Base-by-base conservation (phyloP, 768 basidiomycete genomes). In the Pleurotus tuoliensis region DNA sequence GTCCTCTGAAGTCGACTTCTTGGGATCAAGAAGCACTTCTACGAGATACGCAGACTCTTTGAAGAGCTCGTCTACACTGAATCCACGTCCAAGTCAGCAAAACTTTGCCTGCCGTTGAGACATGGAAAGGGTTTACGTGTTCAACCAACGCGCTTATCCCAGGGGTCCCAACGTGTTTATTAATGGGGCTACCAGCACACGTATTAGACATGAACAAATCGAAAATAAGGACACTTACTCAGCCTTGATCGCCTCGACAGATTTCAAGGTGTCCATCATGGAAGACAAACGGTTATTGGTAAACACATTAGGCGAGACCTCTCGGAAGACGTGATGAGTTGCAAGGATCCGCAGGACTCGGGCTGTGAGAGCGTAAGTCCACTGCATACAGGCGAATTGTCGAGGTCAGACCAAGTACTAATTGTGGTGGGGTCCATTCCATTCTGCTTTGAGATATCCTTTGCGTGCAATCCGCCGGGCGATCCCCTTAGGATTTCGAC, bases 261-360 rank as follows among this genome's bases (percentile, higher is more conserved):
- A 58, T 61, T 67, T 72, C 11, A 55, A 59, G 27, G 67, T 73
- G 45, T 65, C 66, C 1, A 76, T 58, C 4, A 67, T 13, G 2
- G 69, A 67, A 3, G 74, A 73, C 12, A 69, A 58, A 15, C 69
- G 67, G 59, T 75, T 76, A 56, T 73, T 69, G 7, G 66, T 59
- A 48, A 71, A 76, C 3, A 70, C 67, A 56, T 73, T 61, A 5
- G 71, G 69, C 1, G 58, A 56, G 37, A 70, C 58, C 53, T 76
- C 75, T 24, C 25, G 38, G 64, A 75, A 75, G 57, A 75, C 62
- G 57, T 75, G 71, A 38, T 67, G 62, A 0, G 71, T 69, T 8
- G 72, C 67, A 18, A 75, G 69, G 34, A 66, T 59, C 7, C 75
- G 67, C 6, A 76, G 65, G 48, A 70, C 46, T 3, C 72, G 73